A percentile compares a stretch with the other conserved stretches of the same genome.
phyloP scores from a whole-genome alignment of 176 grass and related monocot genomes.

The Chloris gayana region DNA sequence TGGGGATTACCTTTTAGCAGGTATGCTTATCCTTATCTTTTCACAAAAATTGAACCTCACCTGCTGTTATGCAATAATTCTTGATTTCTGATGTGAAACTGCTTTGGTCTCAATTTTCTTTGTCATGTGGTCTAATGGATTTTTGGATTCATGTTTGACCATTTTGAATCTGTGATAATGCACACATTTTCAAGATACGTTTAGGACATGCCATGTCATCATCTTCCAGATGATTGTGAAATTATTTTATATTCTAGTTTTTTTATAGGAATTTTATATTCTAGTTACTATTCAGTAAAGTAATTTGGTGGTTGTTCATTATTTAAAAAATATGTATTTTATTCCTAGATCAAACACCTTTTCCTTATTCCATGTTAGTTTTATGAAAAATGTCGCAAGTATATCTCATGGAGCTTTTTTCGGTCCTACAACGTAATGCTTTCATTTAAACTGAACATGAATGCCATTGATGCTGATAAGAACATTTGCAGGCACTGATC shows the following conservation, averaged over 20 bases:
- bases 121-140: neutral
- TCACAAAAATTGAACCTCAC: slow-evolving; percentile 9
- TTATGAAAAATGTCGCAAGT: slow-evolving; percentile 16
- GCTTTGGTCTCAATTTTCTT: slow-evolving; percentile 7
- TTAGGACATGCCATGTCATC: neutral
- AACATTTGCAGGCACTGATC: slow-evolving; percentile 84
- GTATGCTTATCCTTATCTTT: slow-evolving; percentile 54
- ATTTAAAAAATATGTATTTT: neutral
- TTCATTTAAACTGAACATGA: slow-evolving; percentile 18
- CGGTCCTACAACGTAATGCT: neutral
- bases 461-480: slow-evolving; percentile 17
- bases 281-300: neutral
- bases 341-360: neutral
- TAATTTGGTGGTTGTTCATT: neutral
- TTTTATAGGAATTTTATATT: slow-evolving; percentile 3
- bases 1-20: slow-evolving; percentile 92
- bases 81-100: slow-evolving; percentile 27
- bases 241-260: neutral
- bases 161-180: neutral
- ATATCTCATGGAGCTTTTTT: neutral
- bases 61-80: slow-evolving; percentile 22
- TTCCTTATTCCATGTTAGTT: neutral
- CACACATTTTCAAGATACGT: neutral
- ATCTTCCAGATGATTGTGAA: neutral
- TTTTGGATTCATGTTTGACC: neutral